phyloP scores from a whole-genome alignment of 176 grass and related monocot species.

The Oryza glumipatula region DNA sequence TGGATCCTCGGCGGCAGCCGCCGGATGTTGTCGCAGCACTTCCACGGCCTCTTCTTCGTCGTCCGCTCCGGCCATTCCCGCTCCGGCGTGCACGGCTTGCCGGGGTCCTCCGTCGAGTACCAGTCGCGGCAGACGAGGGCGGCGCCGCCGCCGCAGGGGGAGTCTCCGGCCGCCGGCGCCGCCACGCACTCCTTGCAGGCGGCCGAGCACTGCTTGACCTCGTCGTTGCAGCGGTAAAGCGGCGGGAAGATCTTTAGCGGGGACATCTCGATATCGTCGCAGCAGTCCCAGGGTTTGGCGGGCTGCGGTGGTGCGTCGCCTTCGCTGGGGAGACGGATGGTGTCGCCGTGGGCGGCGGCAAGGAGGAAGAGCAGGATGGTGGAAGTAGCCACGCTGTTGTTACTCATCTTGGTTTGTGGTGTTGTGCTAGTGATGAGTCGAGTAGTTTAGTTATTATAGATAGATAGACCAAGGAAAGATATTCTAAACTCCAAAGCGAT shows the following conservation, averaged over 20 bases:
- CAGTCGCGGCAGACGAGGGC: neutral
- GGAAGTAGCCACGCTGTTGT: too few relatives aligned
- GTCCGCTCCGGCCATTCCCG: neutral
- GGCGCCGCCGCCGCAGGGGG: neutral
- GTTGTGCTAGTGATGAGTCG: too few relatives aligned
- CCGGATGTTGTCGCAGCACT: neutral
- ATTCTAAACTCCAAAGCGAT: too few relatives aligned
- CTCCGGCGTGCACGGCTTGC: neutral
- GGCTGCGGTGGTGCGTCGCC: neutral
- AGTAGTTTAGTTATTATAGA: too few relatives aligned
- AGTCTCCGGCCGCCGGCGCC: neutral
- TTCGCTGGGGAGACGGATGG: neutral
- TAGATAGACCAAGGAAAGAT: too few relatives aligned
- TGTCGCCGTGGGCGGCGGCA: neutral
- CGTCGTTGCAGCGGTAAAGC: neutral
- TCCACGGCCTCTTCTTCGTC: neutral
- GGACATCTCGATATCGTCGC: neutral
- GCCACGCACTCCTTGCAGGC: neutral
- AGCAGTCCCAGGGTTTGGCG: constrained; percentile 11
- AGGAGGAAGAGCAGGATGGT: too few relatives aligned
- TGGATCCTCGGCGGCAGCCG: neutral
- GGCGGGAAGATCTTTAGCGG: neutral
- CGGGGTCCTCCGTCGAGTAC: neutral
- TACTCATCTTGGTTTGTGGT: too few relatives aligned
- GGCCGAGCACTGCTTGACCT: neutral